phyloP scores from a whole-genome alignment of 805 yeast species.

The Kodamaea laetipori region DNA sequence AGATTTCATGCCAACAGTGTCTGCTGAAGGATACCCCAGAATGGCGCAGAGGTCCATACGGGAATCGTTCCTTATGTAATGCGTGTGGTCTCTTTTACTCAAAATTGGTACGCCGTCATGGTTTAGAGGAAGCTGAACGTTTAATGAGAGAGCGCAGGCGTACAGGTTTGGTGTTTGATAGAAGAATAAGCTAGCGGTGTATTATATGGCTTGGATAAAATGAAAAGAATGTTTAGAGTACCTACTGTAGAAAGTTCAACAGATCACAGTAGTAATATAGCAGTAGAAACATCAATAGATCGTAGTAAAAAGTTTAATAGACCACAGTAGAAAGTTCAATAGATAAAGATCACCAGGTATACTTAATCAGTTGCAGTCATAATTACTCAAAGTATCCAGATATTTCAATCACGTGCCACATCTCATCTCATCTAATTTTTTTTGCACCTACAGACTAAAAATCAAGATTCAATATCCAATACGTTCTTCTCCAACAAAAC shows the following conservation, averaged over 20 bases:
- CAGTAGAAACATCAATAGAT: too few relatives aligned
- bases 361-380: too few relatives aligned
- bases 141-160: conserved; percentile 12
- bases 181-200: conserved; percentile 4
- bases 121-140: conserved; percentile 12
- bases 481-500: conserved; percentile 1
- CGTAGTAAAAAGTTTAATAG: too few relatives aligned
- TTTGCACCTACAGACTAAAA: neutral
- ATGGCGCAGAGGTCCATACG: conserved; percentile 24
- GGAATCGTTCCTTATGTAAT: conserved; percentile 21
- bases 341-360: too few relatives aligned
- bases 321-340: too few relatives aligned
- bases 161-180: conserved; percentile 9
- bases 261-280: too few relatives aligned
- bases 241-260: too few relatives aligned
- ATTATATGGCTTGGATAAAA: too few relatives aligned
- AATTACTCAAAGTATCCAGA: too few relatives aligned
- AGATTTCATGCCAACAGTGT: conserved; percentile 19
- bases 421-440: conserved; percentile 3
- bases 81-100: conserved; percentile 24
- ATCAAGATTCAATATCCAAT: neutral
- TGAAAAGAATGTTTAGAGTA: too few relatives aligned
- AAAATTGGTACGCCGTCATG: conserved; percentile 17
- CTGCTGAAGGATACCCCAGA: conserved; percentile 22
- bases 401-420: conserved; percentile 1